Conservation (phyloP, 176 grass and related monocot species). For the Saccharum officinarum region DNA sequence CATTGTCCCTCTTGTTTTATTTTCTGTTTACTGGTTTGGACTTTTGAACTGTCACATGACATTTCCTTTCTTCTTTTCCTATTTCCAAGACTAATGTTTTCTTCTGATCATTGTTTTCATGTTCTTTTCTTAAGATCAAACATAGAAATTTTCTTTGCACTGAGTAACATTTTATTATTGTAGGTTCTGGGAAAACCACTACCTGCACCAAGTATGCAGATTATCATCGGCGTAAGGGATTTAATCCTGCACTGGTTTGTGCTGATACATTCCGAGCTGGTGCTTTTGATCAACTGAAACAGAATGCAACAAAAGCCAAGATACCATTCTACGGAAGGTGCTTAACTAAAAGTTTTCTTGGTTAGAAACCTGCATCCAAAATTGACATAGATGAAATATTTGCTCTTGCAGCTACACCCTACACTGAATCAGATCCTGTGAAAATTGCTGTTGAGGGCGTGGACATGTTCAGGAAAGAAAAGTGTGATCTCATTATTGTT, state of each 20-base stretch:
- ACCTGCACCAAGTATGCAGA: constrained; percentile 93
- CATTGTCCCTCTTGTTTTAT: neutral
- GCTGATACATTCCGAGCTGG: constrained; percentile 97
- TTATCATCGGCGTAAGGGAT: constrained; percentile 87
- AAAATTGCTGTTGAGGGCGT: constrained; percentile 96
- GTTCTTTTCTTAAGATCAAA: neutral
- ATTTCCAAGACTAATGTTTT: neutral
- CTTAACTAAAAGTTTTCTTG: neutral
- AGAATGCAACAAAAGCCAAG: constrained; percentile 96
- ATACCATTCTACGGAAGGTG: constrained; percentile 98
- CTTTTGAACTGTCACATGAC: neutral
- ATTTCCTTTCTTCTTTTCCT: neutral
- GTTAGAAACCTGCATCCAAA: neutral
- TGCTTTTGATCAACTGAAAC: constrained; percentile 97
- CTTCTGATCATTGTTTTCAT: neutral
- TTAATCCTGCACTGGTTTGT: constrained; percentile 84
- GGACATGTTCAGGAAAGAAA: constrained; percentile 92
- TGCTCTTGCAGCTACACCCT: constrained; percentile 68
- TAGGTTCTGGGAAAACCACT: constrained; percentile 92
- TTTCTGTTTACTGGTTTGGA: neutral
- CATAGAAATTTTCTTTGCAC: neutral
- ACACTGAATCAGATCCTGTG: constrained; percentile 89
- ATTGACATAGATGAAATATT: neutral
- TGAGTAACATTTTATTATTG: neutral
- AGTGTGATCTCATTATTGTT: constrained; percentile 92